Base-by-base conservation (phyloP, 2,329 filamentous ascomycete genomes). In the Pseudovirgaria hyperparasitica region DNA sequence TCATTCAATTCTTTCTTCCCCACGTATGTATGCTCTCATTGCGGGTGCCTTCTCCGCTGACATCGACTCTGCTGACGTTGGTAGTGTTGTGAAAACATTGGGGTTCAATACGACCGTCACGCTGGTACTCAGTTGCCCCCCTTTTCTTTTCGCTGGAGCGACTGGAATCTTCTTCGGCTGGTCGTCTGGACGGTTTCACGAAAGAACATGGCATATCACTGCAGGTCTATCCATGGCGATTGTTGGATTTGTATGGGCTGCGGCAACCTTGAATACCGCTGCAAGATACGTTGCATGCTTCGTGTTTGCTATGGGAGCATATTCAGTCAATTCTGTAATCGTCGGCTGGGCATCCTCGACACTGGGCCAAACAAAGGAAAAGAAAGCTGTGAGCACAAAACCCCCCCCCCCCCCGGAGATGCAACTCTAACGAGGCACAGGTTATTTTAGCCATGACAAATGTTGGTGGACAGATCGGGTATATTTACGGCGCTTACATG, bases 201-300 rank as follows among this genome's bases (percentile, higher is more conserved):
- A 67, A 36, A 54, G 62, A 9, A 63, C 60, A 1, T 65, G 58
- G 58, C 62, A 67, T 27, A 64, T 66, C 22, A 63, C 60, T 0
- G 48, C 40, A 2, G 59, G 60, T 4, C 50, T 65, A 15, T 32
- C 46, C 3, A 34, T 54, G 12, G 57, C 60, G 2, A 43, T 65
- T 1, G 42, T 52, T 1, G 62, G 62, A 2, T 64, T 65, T 22
- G 39, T 60, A n/a, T 48, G 50, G 22, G 43, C 38, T 13, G 50
- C 50, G 48, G 36, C 24, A 13, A 52, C 48, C 0, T 27, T 37
- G 4, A 45, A 50, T 22, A 44, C 42, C 0, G 48, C 46, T 1
- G 48, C 41, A 0, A 37, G 48, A n/a, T 52, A 52, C 28, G 40
- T 52, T 2, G 48, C 46, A 2, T 36, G 50, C 2, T 52, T 52